Evolutionary conservation across 805 yeast genomes (phyloP).

Genomic region (Schizosaccharomyces lindneri): DNA sequence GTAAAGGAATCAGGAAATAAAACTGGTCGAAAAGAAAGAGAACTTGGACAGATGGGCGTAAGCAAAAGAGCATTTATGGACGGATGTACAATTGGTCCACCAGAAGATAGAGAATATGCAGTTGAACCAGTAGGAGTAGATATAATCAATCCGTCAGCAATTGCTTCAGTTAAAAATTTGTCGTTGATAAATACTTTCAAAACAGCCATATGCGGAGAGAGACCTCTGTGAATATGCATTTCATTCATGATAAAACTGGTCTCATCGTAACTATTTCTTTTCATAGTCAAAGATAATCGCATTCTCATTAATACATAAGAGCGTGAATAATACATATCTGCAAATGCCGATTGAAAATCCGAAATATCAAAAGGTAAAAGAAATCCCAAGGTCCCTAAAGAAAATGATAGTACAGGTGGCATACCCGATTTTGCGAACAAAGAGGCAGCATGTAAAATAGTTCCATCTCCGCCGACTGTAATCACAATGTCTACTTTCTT

Average conservation of each 20-base stretch:
- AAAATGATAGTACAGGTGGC: constrained; percentile 51
- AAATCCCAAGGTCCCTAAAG: constrained; percentile 81
- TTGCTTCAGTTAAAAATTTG: constrained; percentile 5
- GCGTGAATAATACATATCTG: constrained; percentile 19
- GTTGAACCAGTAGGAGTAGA: constrained; percentile 64
- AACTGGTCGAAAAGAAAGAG: constrained; percentile 76
- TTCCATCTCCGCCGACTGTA: constrained; percentile 76
- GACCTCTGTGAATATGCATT: constrained; percentile 6
- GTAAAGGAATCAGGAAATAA: constrained; percentile 53
- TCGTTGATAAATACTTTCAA: neutral
- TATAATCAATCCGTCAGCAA: constrained; percentile 38
- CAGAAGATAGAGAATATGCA: constrained; percentile 84
- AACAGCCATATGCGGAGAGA: constrained; percentile 1
- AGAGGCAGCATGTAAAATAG: constrained; percentile 29
- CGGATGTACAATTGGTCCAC: constrained; percentile 86
- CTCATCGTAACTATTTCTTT: constrained; percentile 6
- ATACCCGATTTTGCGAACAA: constrained; percentile 50
- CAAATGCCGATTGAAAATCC: constrained; percentile 16
- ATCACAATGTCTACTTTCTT: neutral
- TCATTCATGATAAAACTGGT: constrained; percentile 4
- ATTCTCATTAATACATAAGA: constrained; percentile 24
- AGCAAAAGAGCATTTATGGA: constrained; percentile 78
- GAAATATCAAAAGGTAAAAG: constrained; percentile 31
- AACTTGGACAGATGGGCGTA: constrained; percentile 91
- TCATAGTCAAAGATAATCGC: constrained; percentile 23